These are phyloP conservation scores for Dipodascus albidus DNA, from an alignment of 805 yeast species.

Conservation along the genomic window DNA sequence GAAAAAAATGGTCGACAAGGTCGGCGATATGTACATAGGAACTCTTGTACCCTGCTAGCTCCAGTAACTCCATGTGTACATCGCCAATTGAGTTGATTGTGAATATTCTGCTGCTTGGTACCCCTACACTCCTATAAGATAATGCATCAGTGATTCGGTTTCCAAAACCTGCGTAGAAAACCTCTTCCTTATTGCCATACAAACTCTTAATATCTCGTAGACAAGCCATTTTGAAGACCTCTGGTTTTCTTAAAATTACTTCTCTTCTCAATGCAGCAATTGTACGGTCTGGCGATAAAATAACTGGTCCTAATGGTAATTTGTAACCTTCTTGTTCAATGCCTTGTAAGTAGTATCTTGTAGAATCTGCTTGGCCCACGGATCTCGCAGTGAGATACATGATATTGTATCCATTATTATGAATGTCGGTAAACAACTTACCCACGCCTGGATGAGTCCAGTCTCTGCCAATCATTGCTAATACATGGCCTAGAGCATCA, in stretches of 20 bases:
- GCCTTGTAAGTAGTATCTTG: slow-evolving; percentile 70
- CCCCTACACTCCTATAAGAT: slow-evolving; percentile 84
- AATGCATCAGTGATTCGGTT: slow-evolving; percentile 94
- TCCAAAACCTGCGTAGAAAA: slow-evolving; percentile 93
- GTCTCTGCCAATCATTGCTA: slow-evolving; percentile 88
- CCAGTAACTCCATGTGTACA: slow-evolving; percentile 92
- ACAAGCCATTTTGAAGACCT: slow-evolving; percentile 98
- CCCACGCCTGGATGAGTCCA: slow-evolving; percentile 99
- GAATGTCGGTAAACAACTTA: slow-evolving; percentile 75
- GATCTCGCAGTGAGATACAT: slow-evolving; percentile 90
- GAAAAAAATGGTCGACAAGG: slow-evolving; percentile 93
- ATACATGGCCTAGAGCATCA: slow-evolving; percentile 92
- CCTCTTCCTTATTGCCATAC: slow-evolving; percentile 37
- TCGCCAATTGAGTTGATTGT: slow-evolving; percentile 96
- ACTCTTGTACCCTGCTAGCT: slow-evolving; percentile 83
- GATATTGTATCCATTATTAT: slow-evolving; percentile 80
- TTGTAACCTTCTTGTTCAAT: slow-evolving; percentile 64
- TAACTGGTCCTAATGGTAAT: slow-evolving; percentile 87
- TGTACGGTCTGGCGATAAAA: slow-evolving; percentile 89
- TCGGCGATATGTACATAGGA: slow-evolving; percentile 86
- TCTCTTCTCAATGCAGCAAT: slow-evolving; percentile 91
- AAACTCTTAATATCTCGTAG: slow-evolving; percentile 71
- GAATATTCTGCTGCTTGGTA: slow-evolving; percentile 88
- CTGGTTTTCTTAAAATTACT: slow-evolving; percentile 89
- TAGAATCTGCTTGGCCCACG: slow-evolving; percentile 89